Evolutionary conservation across 1,284 basidiomycete genomes (phyloP).

Genomic region (Tremellales sp.): DNA sequence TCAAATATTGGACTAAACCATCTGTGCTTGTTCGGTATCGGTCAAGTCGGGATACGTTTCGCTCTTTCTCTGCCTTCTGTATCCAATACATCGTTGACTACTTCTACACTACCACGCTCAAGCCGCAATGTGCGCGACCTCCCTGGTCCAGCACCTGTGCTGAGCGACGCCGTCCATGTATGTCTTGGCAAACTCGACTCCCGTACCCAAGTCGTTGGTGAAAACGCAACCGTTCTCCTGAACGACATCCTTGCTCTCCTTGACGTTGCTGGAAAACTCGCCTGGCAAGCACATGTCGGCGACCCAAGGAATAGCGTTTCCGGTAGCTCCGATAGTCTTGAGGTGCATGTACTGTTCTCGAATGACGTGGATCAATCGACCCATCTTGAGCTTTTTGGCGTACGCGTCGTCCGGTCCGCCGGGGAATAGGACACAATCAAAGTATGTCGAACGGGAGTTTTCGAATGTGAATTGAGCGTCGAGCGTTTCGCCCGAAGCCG

Average conservation of each 20-base stretch:
- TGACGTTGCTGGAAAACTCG: slow-evolving; percentile 30
- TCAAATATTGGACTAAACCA: too few relatives aligned
- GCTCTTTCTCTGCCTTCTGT: too few relatives aligned
- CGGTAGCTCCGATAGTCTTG: slow-evolving; percentile 70
- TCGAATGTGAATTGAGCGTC: slow-evolving; percentile 49
- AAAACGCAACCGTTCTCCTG: slow-evolving; percentile 45
- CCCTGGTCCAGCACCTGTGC: slow-evolving; percentile 47
- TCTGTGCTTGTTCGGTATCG: too few relatives aligned
- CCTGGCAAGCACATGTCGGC: slow-evolving; percentile 36
- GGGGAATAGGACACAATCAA: slow-evolving; percentile 71
- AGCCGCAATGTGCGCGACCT: slow-evolving; percentile 43
- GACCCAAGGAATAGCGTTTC: slow-evolving; percentile 48
- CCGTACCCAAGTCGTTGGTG: slow-evolving; percentile 36
- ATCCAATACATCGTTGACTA: not conserved
- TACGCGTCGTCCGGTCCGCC: slow-evolving; percentile 56
- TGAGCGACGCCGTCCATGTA: slow-evolving; percentile 40
- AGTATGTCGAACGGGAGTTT: slow-evolving; percentile 70
- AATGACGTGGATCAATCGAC: slow-evolving; percentile 56
- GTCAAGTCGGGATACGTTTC: too few relatives aligned
- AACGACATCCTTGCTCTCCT: slow-evolving; percentile 26
- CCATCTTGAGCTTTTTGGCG: slow-evolving; percentile 53
- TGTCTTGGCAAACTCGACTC: slow-evolving; percentile 42
- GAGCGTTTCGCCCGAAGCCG: slow-evolving; percentile 38
- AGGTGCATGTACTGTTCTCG: slow-evolving; percentile 74
- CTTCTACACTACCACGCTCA: slow-evolving; percentile 12